phyloP scores from a whole-genome alignment of 768 basidiomycete genomes.

The Lentinula sp. region DNA sequence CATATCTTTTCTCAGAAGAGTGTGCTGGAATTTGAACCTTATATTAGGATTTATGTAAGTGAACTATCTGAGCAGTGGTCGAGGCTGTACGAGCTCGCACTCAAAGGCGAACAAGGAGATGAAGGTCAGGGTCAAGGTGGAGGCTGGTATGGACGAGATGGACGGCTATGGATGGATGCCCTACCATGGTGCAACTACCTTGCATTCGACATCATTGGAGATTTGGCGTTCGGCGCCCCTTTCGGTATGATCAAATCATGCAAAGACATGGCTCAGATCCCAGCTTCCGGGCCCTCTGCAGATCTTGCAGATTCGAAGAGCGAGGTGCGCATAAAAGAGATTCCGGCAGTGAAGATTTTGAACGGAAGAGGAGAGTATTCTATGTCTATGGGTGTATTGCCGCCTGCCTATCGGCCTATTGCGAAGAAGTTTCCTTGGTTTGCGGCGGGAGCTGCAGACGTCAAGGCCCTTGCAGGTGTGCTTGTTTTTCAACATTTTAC shows the following conservation, averaged over 20 bases:
- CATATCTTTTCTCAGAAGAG: constrained; percentile 82
- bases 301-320: constrained; percentile 32
- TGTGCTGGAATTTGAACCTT: constrained; percentile 82
- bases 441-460: constrained; percentile 56
- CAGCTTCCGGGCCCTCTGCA: constrained; percentile 45
- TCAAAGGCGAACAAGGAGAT: constrained; percentile 47
- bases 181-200: constrained; percentile 56
- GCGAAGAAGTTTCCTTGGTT: constrained; percentile 73
- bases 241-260: constrained; percentile 83
- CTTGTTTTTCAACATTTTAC: not conserved
- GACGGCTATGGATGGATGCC: constrained; percentile 68
- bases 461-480: constrained; percentile 63
- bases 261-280: constrained; percentile 67
- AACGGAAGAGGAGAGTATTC: constrained; percentile 87
- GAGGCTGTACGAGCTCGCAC: constrained; percentile 47
- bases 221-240: constrained; percentile 81
- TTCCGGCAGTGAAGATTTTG: constrained; percentile 81
- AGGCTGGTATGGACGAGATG: constrained; percentile 52
- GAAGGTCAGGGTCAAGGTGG: constrained; percentile 66
- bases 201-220: constrained; percentile 72
- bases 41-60: constrained; percentile 55
- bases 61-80: constrained; percentile 74
- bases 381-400: constrained; percentile 76
- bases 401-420: constrained; percentile 63
- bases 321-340: constrained; percentile 42